A percentile compares a stretch with the other conserved stretches of the same genome.
Conservation (phyloP, 305 asterid genomes). For the Fraxinus angustifolia region DNA sequence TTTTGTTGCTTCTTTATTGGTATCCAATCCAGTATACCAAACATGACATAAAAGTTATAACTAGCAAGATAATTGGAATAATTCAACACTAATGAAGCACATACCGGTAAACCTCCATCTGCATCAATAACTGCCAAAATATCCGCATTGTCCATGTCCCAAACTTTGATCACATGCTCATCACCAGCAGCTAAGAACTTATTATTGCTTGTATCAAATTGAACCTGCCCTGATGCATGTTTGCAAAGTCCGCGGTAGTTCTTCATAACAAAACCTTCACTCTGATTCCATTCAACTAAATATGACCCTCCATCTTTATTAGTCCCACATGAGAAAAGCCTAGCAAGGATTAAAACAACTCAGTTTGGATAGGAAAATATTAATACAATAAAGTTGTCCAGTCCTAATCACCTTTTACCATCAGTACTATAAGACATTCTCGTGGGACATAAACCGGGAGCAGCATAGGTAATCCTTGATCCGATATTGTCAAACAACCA, state of each 20-base stretch:
- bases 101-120: constrained; percentile 59
- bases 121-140: constrained; percentile 44
- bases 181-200: constrained; percentile 66
- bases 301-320: constrained; percentile 51
- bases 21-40: background rate
- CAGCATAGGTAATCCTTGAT: constrained; percentile 34
- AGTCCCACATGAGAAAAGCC: constrained; percentile 80
- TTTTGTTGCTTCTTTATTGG: background rate
- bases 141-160: constrained; percentile 56
- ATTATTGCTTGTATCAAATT: constrained; percentile 42
- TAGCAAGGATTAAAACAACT: constrained; percentile 23
- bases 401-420: constrained; percentile 49
- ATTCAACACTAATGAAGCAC: constrained; percentile 13
- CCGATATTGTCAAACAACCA: constrained; percentile 55
- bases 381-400: constrained; percentile 8
- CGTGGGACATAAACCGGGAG: constrained; percentile 51
- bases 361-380: constrained; percentile 22
- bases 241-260: constrained; percentile 50
- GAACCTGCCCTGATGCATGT: constrained; percentile 36
- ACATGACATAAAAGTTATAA: background rate
- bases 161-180: constrained; percentile 53
- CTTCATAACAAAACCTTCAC: constrained; percentile 49
- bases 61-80: constrained; percentile 1
- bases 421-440: constrained; percentile 58
- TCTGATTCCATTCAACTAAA: constrained; percentile 66